Evolutionary conservation across 176 grass and related monocot genomes (phyloP), one percentile per base, ranked within the genome.

Genomic region (Pontederia crassipes): DNA sequence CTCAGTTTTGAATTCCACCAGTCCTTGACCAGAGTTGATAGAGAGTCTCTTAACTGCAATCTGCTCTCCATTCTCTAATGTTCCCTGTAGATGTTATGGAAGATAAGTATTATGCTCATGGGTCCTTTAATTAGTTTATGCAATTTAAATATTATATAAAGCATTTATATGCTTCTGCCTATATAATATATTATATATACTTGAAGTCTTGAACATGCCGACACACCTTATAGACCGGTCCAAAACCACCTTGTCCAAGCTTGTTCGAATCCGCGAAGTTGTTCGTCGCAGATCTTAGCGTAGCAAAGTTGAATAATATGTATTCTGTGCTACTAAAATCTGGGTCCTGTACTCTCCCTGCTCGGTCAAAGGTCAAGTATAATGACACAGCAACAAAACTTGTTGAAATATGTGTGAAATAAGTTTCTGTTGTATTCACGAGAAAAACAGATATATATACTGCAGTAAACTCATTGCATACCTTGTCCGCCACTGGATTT

Each of bases 161-260:
- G 2, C 32, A 3, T 40, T 40, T 40, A 40, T 40, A 40, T 40
- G 2, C 4, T 40, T 40, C 2, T 40, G 4, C 32, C 4, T 40
- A 40, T n/a, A 24, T 24, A 24, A 24, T 24, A 24, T 24, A 24
- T 24, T 24, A 40, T 40, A 1, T 40, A 40, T 40, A 40, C 20
- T 24, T 24, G n/a, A n/a, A n/a, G n/a, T n/a, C n/a, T n/a, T n/a
- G 64, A 8, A 46, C 8, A 47, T 10, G 13, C 8, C 10, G 53
- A 49, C 4, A 40, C 29, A 77, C 85, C 74, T 81, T 84, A 62
- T 84, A 89, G 47, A 89, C 85, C 54, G 74, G 69, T 29, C 86
- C 81, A 57, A 89, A 82, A 8, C 88, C 83, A 50, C 88, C 83
- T 62, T 86, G 76, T 0, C 88, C 83, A 17, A 92, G 71, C 66